Conservation (phyloP, 192 early-diverging fungal species). For the Coemansia sp. region DNA sequence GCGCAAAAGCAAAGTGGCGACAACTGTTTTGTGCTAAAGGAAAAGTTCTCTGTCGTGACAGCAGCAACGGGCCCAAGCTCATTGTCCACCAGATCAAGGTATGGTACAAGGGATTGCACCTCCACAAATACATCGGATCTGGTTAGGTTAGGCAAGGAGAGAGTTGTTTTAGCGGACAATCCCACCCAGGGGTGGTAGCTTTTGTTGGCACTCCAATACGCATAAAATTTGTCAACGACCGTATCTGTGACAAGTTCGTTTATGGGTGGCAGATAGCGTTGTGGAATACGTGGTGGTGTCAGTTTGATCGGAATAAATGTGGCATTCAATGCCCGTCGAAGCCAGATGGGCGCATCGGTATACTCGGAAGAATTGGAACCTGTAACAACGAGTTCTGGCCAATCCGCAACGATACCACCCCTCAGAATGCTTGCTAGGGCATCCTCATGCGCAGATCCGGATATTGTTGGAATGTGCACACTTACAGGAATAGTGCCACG, state of each 20-base stretch:
- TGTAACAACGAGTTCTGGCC: slow-evolving; percentile 9
- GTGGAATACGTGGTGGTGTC: slow-evolving; percentile 5
- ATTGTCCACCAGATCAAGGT: slow-evolving; percentile 23
- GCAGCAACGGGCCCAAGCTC: slow-evolving; percentile 28
- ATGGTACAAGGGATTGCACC: slow-evolving; percentile 34
- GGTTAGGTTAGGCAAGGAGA: slow-evolving; percentile 31
- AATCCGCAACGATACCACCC: slow-evolving; percentile 9
- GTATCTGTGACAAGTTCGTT: slow-evolving; percentile 18
- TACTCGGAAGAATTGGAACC: slow-evolving; percentile 20
- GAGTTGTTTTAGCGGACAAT: slow-evolving; percentile 19
- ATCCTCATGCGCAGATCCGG: slow-evolving; percentile 15
- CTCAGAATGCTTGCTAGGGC: slow-evolving; percentile 25
- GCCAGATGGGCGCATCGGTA: slow-evolving; percentile 23
- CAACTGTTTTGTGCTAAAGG: slow-evolving; percentile 13
- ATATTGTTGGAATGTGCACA: slow-evolving; percentile 20
- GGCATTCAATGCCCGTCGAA: slow-evolving; percentile 23
- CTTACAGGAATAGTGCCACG: slow-evolving; percentile 6
- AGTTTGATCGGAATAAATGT: slow-evolving; percentile 10
- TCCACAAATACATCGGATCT: slow-evolving; percentile 24
- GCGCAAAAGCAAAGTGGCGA: slow-evolving; percentile 18
- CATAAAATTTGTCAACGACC: slow-evolving; percentile 32
- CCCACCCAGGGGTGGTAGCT: slow-evolving; percentile 37
- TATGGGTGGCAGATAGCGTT: slow-evolving; percentile 1
- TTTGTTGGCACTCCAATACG: slow-evolving; percentile 37
- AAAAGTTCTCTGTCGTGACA: slow-evolving; percentile 10